These are phyloP conservation scores for Gypsophila paniculata DNA, from an alignment of 179 eudicot genomes.

Conservation along the genomic window DNA sequence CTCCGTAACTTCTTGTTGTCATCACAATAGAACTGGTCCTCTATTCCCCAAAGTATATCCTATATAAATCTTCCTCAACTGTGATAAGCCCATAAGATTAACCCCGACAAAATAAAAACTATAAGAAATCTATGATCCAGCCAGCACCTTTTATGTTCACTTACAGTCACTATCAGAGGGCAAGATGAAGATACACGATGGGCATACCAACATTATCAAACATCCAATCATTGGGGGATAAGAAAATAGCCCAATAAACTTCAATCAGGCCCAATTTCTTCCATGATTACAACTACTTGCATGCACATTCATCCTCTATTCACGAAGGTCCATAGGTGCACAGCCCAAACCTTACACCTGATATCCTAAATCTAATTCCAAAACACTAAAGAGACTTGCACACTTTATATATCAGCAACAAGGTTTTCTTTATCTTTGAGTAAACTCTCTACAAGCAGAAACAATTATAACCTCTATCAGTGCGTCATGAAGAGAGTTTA, in stretches of 20 bases:
- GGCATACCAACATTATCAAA: background rate
- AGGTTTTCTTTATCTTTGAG: no score
- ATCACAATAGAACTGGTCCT: background rate
- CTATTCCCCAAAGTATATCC: background rate
- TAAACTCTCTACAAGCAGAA: background rate
- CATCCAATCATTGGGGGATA: background rate
- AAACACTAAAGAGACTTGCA: background rate
- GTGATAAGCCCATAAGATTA: background rate
- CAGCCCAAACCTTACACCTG: background rate
- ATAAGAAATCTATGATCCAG: background rate
- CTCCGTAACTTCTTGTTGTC: background rate
- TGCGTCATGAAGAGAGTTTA: background rate
- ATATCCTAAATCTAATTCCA: background rate
- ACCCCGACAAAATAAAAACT: background rate
- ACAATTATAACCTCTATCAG: background rate
- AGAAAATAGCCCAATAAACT: background rate
- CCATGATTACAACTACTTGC: background rate
- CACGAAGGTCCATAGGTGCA: background rate
- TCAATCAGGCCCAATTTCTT: slow-evolving; percentile 6
- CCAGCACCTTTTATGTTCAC: background rate
- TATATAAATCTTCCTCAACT: background rate
- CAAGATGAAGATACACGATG: no score
- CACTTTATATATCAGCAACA: background rate
- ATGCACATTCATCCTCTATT: background rate
- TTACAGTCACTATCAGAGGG: background rate